These are phyloP conservation scores for Lipomyces orientalis DNA, from an alignment of 805 yeast genomes.

Conservation along the genomic window DNA sequence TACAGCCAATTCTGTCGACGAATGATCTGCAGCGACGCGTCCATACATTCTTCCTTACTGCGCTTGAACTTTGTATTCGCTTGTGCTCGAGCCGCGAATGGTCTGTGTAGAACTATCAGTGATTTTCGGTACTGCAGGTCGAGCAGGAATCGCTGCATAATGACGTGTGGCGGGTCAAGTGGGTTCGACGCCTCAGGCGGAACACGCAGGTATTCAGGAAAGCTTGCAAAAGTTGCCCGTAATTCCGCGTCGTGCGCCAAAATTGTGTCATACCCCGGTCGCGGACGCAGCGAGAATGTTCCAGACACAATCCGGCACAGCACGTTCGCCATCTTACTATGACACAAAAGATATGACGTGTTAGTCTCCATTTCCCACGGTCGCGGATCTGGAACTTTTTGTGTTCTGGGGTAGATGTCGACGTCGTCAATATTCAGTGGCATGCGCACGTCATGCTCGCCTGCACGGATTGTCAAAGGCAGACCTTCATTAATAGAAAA, in stretches of 20 bases:
- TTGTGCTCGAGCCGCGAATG: constrained; percentile 35
- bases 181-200: constrained; percentile 38
- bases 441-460: constrained; percentile 41
- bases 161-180: constrained; percentile 39
- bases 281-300: constrained; percentile 27
- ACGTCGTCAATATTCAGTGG: constrained; percentile 41
- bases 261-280: constrained; percentile 35
- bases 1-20: constrained; percentile 36
- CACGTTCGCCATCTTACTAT: constrained; percentile 23
- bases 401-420: constrained; percentile 38
- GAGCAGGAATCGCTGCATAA: constrained; percentile 43
- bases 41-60: constrained; percentile 36
- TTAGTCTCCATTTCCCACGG: constrained; percentile 35
- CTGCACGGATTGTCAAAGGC: constrained; percentile 41
- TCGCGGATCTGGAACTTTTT: constrained; percentile 32
- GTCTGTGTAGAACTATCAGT: constrained; percentile 43
- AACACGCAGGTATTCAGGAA: constrained; percentile 38
- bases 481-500: constrained; percentile 44
- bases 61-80: constrained; percentile 21
- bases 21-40: constrained; percentile 34
- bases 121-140: constrained; percentile 43
- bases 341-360: constrained; percentile 39
- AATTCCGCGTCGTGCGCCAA: constrained; percentile 41
- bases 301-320: constrained; percentile 32
- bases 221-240: constrained; percentile 38